A percentile compares a stretch with the other conserved stretches of the same genome.
These are phyloP conservation scores for Theileria parva DNA, from an alignment of 169 alveolate species.

Conservation along the genomic window DNA sequence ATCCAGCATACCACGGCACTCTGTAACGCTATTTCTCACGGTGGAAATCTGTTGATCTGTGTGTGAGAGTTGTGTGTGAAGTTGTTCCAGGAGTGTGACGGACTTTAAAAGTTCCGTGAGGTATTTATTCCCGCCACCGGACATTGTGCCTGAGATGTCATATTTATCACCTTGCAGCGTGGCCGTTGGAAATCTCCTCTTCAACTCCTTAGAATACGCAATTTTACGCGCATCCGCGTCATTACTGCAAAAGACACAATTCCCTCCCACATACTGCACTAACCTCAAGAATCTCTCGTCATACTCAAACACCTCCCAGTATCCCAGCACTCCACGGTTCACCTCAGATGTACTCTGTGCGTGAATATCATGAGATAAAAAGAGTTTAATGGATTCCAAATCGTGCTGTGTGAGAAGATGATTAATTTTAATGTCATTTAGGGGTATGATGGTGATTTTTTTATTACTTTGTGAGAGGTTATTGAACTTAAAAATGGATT, in stretches of 20 bases:
- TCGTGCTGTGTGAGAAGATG: constrained; percentile 54
- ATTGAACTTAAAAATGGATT: constrained; percentile 65
- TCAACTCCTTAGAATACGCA: constrained; percentile 76
- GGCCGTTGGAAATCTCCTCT: constrained; percentile 79
- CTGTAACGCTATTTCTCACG: constrained; percentile 50
- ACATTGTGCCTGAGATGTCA: constrained; percentile 87
- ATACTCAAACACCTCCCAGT: constrained; percentile 71
- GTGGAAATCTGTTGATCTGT: constrained; percentile 4
- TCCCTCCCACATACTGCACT: constrained; percentile 83
- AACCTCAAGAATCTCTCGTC: constrained; percentile 71
- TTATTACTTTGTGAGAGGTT: constrained; percentile 42
- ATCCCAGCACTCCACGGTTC: constrained; percentile 35
- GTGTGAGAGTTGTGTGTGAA: constrained; percentile 10
- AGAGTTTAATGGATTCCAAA: neutral
- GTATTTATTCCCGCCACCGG: constrained; percentile 87
- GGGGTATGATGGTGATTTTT: constrained; percentile 74
- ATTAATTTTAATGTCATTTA: constrained; percentile 64
- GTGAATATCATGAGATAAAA: too few relatives aligned
- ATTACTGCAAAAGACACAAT: constrained; percentile 80
- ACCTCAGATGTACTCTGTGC: too few relatives aligned
- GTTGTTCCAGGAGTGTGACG: constrained; percentile 20
- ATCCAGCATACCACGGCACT: constrained; percentile 32
- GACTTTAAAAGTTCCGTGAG: constrained; percentile 55
- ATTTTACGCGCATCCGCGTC: constrained; percentile 81
- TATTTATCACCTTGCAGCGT: constrained; percentile 89